Percentiles rank a stretch among this genome's conserved stretches.
phyloP scores from a whole-genome alignment of 2,329 filamentous ascomycete genomes.

The Colletotrichum cordylinicola region DNA sequence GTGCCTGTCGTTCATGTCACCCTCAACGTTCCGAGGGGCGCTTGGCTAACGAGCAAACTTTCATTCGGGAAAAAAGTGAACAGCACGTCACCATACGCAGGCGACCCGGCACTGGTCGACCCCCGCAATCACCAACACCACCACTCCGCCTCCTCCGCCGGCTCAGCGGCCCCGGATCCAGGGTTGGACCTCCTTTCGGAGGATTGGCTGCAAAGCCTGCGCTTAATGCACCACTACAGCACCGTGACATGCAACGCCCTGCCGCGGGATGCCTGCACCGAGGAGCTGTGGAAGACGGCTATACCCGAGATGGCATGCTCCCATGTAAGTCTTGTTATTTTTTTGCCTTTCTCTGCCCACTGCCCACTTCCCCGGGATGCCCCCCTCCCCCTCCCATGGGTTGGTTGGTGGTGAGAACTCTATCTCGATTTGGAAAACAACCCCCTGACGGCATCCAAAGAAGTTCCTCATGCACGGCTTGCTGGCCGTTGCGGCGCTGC shows the following conservation, averaged over 20 bases:
- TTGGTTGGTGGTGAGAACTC: conserved; percentile 9
- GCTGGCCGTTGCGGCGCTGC: conserved; percentile 34
- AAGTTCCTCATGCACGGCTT: conserved; percentile 36
- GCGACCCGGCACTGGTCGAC: neutral
- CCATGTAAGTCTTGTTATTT: neutral
- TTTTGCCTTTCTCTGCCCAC: neutral
- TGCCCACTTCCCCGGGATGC: neutral
- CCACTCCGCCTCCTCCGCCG: neutral
- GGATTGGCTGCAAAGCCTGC: conserved; percentile 38
- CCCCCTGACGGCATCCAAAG: conserved; percentile 14
- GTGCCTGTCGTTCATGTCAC: neutral
- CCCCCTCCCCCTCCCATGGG: neutral
- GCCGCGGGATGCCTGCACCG: conserved; percentile 24
- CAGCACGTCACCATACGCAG: neutral
- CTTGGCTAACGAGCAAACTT: neutral
- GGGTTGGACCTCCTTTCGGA: conserved; percentile 24
- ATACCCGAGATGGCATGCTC: conserved; percentile 18
- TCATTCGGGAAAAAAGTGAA: neutral
- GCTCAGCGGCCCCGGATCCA: neutral
- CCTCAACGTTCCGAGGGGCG: neutral
- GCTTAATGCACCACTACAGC: conserved; percentile 41
- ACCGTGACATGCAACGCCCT: conserved; percentile 32
- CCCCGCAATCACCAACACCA: neutral
- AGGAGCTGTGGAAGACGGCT: conserved; percentile 20
- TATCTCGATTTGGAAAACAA: neutral